Percentiles rank a stretch among this genome's conserved stretches.
These are phyloP conservation scores for Phytophthora constricta DNA, from an alignment of 352 stramenopile genomes.

Conservation along the genomic window DNA sequence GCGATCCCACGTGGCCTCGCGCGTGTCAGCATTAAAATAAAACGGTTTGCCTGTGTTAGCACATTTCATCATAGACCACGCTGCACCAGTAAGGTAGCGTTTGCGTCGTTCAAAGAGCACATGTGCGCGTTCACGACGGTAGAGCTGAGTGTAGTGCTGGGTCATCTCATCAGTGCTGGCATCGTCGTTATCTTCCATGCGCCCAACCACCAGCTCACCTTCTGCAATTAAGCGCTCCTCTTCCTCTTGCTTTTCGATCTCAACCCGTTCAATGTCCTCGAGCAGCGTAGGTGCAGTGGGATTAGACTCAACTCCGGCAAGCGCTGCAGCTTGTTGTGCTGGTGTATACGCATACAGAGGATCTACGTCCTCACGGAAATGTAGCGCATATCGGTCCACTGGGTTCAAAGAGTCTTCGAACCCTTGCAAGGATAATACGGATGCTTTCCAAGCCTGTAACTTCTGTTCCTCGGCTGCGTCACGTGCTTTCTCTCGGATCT, in stretches of 20 bases:
- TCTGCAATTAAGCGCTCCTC: slow-evolving; percentile 66
- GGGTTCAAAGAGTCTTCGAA: slow-evolving; percentile 94
- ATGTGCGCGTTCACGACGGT: slow-evolving; percentile 64
- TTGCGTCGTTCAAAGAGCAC: slow-evolving; percentile 62
- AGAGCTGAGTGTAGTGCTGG: slow-evolving; percentile 53
- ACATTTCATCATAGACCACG: slow-evolving; percentile 71
- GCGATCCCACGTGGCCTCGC: slow-evolving; percentile 94
- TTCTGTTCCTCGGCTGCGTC: slow-evolving; percentile 95
- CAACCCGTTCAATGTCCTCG: slow-evolving; percentile 69
- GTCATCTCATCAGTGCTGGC: slow-evolving; percentile 23
- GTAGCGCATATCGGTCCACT: slow-evolving; percentile 94
- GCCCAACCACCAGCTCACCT: slow-evolving; percentile 70
- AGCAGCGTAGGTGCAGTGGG: slow-evolving; percentile 24
- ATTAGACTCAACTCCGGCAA: slow-evolving; percentile 32
- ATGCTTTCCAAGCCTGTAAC: slow-evolving; percentile 88
- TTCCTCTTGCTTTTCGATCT: slow-evolving; percentile 68
- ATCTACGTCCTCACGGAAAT: slow-evolving; percentile 93
- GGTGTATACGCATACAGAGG: slow-evolving; percentile 72
- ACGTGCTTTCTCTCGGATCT: slow-evolving; percentile 82
- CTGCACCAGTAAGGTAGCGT: slow-evolving; percentile 61
- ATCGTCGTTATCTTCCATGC: slow-evolving; percentile 36
- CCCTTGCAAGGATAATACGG: slow-evolving; percentile 72
- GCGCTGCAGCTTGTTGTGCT: slow-evolving; percentile 38
- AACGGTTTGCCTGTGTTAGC: slow-evolving; percentile 82
- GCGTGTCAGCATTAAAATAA: slow-evolving; percentile 95